Base-by-base conservation (phyloP, 73 alveolate species). In the Paramecium caudatum region DNA sequence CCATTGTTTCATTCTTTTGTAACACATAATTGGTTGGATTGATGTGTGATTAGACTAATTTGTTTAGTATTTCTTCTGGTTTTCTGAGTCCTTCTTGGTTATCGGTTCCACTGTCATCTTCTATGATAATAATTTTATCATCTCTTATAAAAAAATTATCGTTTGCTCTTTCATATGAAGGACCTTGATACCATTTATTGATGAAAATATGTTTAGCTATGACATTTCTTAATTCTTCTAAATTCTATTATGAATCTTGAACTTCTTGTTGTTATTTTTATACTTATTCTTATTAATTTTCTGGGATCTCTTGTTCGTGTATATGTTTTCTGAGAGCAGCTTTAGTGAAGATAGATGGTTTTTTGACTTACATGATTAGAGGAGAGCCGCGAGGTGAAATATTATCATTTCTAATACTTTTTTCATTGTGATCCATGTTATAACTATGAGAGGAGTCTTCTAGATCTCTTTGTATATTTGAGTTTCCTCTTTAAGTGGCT, bases 181-280 rank as follows among this genome's bases (percentile, higher is more conserved):
- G 88, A 19, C 88, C 88, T 74, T 74, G 16, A 43, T 74, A 74
- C 88, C 88, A 74, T 45, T 74, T 74, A 41, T 74, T 74, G 17
- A 74, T 74, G 43, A 74, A 74, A 21, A 74, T 74, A 41, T 74
- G 88, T 39, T 74, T 74, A 39, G 62, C 43, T 9, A 74, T 74
- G 2, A 45, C 88, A 37, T 23, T 43, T 74, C 47, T 74, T 6
- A 74, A 41, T 19, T 74, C 88, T 43, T 74, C 88, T 6, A 74
- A 27, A 74, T 74, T 65, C 12, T 30, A 65, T 16, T 30, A 65
- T 32, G 49, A 37, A 37, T 41, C 88, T 25, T 74, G 8, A 37
- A 41, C 12, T 15, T 74, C 88, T n/a, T 39, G 15, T 74, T 74
- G 30, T 74, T 41, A 39, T 10, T 12, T 74, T 36, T 30, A 23